Evolutionary conservation across 2,329 filamentous ascomycete species (phyloP).

Genomic region (Cladosporium austrohemisphaericum): DNA sequence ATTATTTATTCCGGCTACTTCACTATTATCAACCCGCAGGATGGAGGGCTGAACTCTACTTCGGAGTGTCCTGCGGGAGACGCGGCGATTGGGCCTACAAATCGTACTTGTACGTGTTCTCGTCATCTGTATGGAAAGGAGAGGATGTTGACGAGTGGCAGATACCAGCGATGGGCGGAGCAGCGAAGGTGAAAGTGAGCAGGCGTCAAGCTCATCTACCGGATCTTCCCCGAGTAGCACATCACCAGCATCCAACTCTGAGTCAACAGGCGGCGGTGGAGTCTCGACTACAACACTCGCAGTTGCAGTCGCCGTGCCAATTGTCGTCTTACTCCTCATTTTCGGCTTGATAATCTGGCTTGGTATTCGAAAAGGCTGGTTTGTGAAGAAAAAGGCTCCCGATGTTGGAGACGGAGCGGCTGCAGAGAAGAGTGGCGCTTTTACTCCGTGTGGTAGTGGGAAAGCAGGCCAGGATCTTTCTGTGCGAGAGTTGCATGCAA

Average conservation of each 20-base stretch:
- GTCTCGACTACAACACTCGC: constrained; percentile 15
- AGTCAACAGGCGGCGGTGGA: not conserved
- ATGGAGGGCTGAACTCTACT: constrained; percentile 11
- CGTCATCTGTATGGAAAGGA: not conserved
- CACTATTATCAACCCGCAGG: constrained; percentile 16
- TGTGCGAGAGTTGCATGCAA: constrained; percentile 4
- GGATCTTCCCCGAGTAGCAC: not conserved
- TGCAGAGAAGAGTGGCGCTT: not conserved
- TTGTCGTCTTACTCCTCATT: constrained; percentile 10
- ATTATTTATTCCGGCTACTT: constrained; percentile 14
- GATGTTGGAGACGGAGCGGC: not conserved
- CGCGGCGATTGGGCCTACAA: not conserved
- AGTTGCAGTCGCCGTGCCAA: constrained; percentile 11
- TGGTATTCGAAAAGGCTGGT: constrained; percentile 12
- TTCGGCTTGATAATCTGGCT: constrained; percentile 14
- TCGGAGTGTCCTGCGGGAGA: constrained; percentile 11
- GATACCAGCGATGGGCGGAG: not conserved
- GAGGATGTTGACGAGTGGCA: no score
- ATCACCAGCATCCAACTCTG: not conserved
- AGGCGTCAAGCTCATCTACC: not conserved
- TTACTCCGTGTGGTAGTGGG: not conserved
- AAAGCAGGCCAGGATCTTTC: not conserved
- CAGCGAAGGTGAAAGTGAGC: not conserved
- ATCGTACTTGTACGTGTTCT: not conserved
- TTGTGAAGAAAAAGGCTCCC: constrained; percentile 3